Percentiles rank a stretch among this genome's conserved stretches.
Evolutionary conservation across 345 rosid genomes (phyloP).

Genomic region (Heritiera littoralis): DNA sequence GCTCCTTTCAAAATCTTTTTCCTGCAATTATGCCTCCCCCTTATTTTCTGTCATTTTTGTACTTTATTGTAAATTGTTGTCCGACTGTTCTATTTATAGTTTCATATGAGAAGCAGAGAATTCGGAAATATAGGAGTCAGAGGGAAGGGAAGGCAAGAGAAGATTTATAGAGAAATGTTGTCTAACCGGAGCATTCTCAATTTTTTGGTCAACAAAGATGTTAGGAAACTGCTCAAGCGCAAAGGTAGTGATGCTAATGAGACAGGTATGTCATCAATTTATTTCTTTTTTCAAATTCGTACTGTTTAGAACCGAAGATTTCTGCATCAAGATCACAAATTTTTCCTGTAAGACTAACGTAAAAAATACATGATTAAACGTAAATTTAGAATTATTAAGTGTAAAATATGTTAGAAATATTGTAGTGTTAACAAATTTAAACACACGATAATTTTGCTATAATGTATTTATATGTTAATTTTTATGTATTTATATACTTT

Average conservation of each 20-base stretch:
- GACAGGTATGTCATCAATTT: constrained; percentile 22
- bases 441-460: too few species aligned
- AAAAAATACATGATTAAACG: too few species aligned
- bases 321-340: too few species aligned
- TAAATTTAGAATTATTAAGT: too few species aligned
- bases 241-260: constrained; percentile 54
- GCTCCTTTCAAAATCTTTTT: background rate
- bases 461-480: too few species aligned
- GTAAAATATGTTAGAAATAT: too few species aligned
- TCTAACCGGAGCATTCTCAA: constrained; percentile 42
- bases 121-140: background rate
- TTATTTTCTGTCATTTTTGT: background rate
- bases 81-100: background rate
- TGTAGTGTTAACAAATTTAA: too few species aligned
- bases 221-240: constrained; percentile 45
- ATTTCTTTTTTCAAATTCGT: background rate
- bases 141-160: background rate
- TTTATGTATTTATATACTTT: too few species aligned
- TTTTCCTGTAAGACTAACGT: too few species aligned
- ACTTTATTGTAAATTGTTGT: background rate
- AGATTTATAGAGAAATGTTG: constrained; percentile 25
- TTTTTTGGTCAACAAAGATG: constrained; percentile 49
- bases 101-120: background rate
- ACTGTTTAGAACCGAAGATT: too few species aligned
- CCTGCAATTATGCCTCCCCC: background rate